Evolutionary conservation across 129 eudicot species (phyloP).

Genomic region (Deinandra increscens): DNA sequence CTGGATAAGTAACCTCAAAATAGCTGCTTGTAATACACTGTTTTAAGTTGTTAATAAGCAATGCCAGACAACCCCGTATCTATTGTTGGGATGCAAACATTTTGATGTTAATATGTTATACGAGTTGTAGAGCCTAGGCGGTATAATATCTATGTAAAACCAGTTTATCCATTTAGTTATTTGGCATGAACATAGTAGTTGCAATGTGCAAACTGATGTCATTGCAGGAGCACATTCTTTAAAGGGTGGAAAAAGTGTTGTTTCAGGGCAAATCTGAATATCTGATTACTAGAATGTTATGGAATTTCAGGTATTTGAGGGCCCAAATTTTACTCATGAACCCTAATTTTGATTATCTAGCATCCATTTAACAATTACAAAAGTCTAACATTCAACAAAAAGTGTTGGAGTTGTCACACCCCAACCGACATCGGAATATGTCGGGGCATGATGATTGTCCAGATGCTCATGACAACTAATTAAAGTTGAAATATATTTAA

Average conservation of each 20-base stretch:
- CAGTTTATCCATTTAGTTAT: background rate
- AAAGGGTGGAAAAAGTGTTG: conserved; percentile 77
- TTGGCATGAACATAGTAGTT: background rate
- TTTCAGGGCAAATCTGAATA: conserved; percentile 83
- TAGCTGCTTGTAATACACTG: background rate
- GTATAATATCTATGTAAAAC: background rate
- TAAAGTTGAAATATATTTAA: too few relatives aligned
- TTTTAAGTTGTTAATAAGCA: too few relatives aligned
- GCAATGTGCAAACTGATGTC: background rate
- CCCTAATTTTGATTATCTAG: too few relatives aligned
- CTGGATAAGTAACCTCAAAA: too few relatives aligned
- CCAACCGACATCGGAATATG: too few relatives aligned
- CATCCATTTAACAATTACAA: too few relatives aligned
- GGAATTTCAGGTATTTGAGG: conserved; percentile 78
- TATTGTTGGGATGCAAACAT: conserved; percentile 9
- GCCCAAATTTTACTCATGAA: too few relatives aligned
- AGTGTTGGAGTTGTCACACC: too few relatives aligned
- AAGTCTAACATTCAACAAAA: too few relatives aligned
- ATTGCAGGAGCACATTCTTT: conserved; percentile 84
- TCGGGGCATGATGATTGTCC: too few relatives aligned
- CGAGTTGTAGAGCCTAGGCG: background rate
- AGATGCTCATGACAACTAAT: too few relatives aligned
- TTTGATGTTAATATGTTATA: background rate
- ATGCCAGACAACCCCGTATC: background rate
- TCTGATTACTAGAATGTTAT: conserved; percentile 79